These are phyloP conservation scores for Russula sp. DNA, from an alignment of 768 basidiomycete species.

Conservation along the genomic window DNA sequence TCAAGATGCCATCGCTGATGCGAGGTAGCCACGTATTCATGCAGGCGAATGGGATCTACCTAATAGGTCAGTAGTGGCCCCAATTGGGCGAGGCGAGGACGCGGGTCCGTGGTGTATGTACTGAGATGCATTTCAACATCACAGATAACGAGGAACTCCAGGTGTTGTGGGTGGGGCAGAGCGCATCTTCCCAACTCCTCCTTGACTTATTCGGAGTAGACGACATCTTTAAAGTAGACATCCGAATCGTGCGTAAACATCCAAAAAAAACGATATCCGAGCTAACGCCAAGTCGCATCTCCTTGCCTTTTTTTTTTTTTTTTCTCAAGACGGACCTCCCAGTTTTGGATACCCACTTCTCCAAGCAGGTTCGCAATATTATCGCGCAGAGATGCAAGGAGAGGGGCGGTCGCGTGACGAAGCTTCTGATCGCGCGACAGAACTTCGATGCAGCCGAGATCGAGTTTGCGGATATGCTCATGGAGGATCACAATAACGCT, in stretches of 20 bases:
- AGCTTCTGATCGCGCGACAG: constrained; percentile 78
- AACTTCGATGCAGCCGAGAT: constrained; percentile 90
- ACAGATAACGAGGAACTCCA: constrained; percentile 83
- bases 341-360: constrained; percentile 62
- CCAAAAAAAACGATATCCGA: background rate
- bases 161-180: constrained; percentile 87
- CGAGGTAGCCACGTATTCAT: constrained; percentile 79
- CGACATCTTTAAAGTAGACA: constrained; percentile 63
- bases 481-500: constrained; percentile 97
- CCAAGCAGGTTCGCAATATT: constrained; percentile 81
- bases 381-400: constrained; percentile 58
- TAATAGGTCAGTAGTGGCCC: constrained; percentile 58
- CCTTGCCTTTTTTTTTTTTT: too few relatives aligned
- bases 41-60: constrained; percentile 87
- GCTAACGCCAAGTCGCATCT: background rate
- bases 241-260: constrained; percentile 51
- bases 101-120: background rate
- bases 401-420: constrained; percentile 46
- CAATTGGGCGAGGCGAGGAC: background rate
- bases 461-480: constrained; percentile 94
- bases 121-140: background rate
- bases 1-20: constrained; percentile 72
- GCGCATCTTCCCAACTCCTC: constrained; percentile 75
- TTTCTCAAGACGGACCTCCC: constrained; percentile 69
- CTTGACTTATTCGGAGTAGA: constrained; percentile 82